Base-by-base conservation (phyloP, 805 yeast genomes). In the Brettanomyces sp. region DNA sequence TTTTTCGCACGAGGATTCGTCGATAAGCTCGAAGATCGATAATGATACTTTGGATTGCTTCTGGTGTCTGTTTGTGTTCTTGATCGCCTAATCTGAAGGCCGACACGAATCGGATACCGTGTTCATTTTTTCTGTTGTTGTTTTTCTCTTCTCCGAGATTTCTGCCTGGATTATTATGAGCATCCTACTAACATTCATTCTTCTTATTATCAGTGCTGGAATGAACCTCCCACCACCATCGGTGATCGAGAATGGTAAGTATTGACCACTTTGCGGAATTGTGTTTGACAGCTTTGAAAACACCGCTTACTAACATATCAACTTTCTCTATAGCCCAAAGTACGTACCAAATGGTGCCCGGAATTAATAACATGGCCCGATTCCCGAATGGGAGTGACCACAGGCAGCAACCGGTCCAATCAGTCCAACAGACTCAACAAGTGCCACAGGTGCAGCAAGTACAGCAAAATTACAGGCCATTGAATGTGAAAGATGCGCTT, bases 401-500 rank as follows among this genome's bases (percentile, higher is more conserved):
- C 8, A n/a, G 22, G 30, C 46, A 34, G 40, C 41, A 14, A 18
- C 48, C 8, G 14, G 12, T 8, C 14, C 39, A 13, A 18, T 30
- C 47, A 25, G 33, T 36, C 5, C 45, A 21, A 12, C 53, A 39
- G 18, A 48, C 49, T 32, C 45, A 45, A 12, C 45, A 39, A 8
- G 42, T n/a, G 35, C 40, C 47, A 18, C 55, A 54, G 21, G 48
- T 53, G 3, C 55, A 61, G 40, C 60, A 57, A 5, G 59, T 58
- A 28, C 49, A 49, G 45, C 70, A 57, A 47, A 57, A 57, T 34
- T 83, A 83, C 61, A 72, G 89, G 55, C 96, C 97, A 2, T 69
- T 93, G 56, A 93, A 93, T 59, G 98, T 93, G 43, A 88, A 87
- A 61, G 99, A 93, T 65, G 99, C 99, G 5, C 72, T 93, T 53